Conservation (phyloP, 192 early-diverging fungal species). For the Obelidium mucronatum region DNA sequence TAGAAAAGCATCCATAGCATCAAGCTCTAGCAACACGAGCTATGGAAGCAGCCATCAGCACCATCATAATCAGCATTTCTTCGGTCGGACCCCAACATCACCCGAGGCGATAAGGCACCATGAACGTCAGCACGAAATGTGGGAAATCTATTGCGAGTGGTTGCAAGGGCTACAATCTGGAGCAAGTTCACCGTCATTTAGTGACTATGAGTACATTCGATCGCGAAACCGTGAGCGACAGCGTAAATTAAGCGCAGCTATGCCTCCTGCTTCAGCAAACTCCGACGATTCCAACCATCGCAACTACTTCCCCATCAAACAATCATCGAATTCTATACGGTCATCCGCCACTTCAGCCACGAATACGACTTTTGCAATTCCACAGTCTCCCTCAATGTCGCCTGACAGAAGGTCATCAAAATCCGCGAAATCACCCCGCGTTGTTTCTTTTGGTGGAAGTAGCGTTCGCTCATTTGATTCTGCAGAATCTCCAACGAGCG, state of each 20-base stretch:
- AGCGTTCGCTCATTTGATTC: conserved; percentile 32
- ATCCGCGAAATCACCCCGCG: background rate
- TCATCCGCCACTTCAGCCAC: background rate
- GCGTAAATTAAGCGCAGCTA: background rate
- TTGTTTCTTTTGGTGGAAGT: conserved; percentile 22
- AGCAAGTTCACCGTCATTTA: background rate
- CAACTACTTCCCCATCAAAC: too few species aligned
- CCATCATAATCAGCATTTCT: background rate
- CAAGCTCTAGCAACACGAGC: background rate
- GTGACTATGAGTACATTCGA: background rate
- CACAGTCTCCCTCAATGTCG: background rate
- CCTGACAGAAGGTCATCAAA: background rate
- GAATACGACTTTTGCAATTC: background rate
- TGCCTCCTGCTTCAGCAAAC: background rate
- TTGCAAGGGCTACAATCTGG: background rate
- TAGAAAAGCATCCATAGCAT: background rate
- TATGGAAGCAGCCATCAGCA: background rate
- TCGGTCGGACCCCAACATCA: background rate
- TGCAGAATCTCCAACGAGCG: background rate
- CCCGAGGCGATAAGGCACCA: background rate
- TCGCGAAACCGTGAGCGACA: background rate
- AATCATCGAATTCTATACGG: background rate
- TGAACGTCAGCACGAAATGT: conserved; percentile 23
- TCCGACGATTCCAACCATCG: background rate
- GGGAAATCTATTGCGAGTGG: background rate